Evolutionary conservation across 148 eudicot species (phyloP).

Genomic region (Bassia scoparia): DNA sequence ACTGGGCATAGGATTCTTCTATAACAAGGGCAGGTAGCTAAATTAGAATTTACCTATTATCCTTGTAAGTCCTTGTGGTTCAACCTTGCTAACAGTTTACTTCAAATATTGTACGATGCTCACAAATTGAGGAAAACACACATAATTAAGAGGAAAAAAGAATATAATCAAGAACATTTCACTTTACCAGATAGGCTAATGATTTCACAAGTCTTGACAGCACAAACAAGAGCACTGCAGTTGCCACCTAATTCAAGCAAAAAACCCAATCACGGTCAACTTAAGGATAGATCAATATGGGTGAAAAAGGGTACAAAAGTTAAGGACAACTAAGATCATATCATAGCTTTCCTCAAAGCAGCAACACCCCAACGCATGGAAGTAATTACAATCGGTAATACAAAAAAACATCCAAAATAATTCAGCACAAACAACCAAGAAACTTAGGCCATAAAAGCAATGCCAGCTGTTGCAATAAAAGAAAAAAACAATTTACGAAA

Average conservation of each 20-base stretch:
- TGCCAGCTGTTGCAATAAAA: no score
- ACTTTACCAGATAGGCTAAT: constrained; percentile 59
- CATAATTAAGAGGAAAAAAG: no score
- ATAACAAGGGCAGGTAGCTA: no score
- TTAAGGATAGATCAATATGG: background rate
- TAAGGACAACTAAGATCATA: constrained; percentile 20
- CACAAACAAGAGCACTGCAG: constrained; percentile 65
- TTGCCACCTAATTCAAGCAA: constrained; percentile 66
- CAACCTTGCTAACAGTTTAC: no score
- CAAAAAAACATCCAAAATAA: constrained; percentile 88
- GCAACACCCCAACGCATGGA: constrained; percentile 92
- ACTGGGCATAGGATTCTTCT: no score
- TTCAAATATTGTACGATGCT: no score
- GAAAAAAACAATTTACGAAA: no score
- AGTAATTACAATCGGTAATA: constrained; percentile 85
- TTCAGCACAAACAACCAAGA: constrained; percentile 47
- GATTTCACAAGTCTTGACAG: constrained; percentile 93
- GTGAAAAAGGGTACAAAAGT: constrained; percentile 2
- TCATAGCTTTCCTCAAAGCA: constrained; percentile 95
- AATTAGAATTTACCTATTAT: no score
- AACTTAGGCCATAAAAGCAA: background rate
- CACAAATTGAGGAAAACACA: no score
- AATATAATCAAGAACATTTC: no score
- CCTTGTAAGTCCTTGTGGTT: no score
- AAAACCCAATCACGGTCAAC: background rate